A percentile compares a stretch with the other conserved stretches of the same genome.
Evolutionary conservation across 257 asterid genomes (phyloP).

Genomic region (Capsicum chinense): DNA sequence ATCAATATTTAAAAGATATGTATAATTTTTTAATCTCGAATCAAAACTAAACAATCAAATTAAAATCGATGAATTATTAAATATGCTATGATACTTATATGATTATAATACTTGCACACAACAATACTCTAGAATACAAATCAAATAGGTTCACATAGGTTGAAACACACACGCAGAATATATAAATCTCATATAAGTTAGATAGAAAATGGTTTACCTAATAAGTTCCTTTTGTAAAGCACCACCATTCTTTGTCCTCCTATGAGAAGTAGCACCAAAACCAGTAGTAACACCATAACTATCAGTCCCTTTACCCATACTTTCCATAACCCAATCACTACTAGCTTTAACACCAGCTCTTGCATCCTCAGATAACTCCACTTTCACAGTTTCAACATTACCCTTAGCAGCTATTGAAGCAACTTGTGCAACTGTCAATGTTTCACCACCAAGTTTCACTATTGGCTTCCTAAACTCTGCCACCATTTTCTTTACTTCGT

Average conservation of each 20-base stretch:
- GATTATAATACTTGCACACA: not conserved
- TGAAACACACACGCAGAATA: not conserved
- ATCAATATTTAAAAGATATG: no score
- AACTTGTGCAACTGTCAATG: constrained; percentile 75
- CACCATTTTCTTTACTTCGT: constrained; percentile 89
- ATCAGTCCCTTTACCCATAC: constrained; percentile 85
- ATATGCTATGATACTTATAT: not conserved
- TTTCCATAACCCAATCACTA: constrained; percentile 95
- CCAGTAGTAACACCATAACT: constrained; percentile 96
- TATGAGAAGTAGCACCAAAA: constrained; percentile 85
- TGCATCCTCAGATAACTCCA: constrained; percentile 80
- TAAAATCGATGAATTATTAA: not conserved
- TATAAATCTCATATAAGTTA: not conserved
- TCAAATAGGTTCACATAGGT: not conserved
- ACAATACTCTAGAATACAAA: not conserved
- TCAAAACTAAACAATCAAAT: not conserved
- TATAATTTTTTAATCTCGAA: no score
- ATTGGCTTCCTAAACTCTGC: constrained; percentile 75
- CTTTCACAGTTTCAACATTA: constrained; percentile 52
- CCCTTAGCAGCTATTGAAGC: constrained; percentile 75
- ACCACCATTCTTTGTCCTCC: constrained; percentile 89
- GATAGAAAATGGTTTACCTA: constrained; percentile 50
- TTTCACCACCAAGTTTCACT: constrained; percentile 83
- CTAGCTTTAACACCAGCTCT: constrained; percentile 92
- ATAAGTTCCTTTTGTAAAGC: constrained; percentile 91